Base-by-base conservation (phyloP, 148 eudicot species). In the Fagopyrum homotropicum region DNA sequence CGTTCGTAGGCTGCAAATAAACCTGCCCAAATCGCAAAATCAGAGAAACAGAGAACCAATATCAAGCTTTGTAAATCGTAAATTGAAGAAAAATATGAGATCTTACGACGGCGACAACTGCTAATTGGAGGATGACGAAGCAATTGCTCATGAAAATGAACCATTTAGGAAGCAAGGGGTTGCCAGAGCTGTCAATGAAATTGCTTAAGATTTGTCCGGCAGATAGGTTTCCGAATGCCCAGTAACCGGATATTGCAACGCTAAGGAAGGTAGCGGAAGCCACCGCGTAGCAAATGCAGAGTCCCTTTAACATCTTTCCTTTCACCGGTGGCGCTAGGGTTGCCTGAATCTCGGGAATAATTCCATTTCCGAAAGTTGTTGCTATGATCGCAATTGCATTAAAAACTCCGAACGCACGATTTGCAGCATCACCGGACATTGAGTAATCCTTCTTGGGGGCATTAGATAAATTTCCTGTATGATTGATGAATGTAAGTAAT, bases 301-400 rank as follows among this genome's bases (percentile, higher is more conserved):
- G 69, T 16, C 93, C 97, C 78, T 86, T 91, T 64, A 91, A 85
- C 97, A 91, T 89, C 74, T 91, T 91, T 12, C 97, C 97, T 29
- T 83, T 88, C 16, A 83, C 86, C 9, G 97, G 97, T 49, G 90
- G 84, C 45, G 87, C 89, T 75, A 91, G 72, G 0, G 97, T 91
- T 4, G 97, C 93, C 93, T 89, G 91, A 75, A 91, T 89, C 81
- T 89, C 92, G 0, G 93, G 96, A 45, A 91, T 83, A 55, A 91
- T 89, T 61, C 93, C 92, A 74, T 91, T 91, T 10, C 96, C 96
- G 72, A 81, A 91, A 0, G 91, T 82, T 0, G 96, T 86, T 7
- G 89, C 86, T 10, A 91, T 84, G 47, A 91, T 89, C 2, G 93
- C 81, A 64, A 91, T 80, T 6, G 91, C 93, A 22, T 82, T 87